phyloP scores from a whole-genome alignment of 2,329 filamentous ascomycete species.

The Alternaria burnsii region DNA sequence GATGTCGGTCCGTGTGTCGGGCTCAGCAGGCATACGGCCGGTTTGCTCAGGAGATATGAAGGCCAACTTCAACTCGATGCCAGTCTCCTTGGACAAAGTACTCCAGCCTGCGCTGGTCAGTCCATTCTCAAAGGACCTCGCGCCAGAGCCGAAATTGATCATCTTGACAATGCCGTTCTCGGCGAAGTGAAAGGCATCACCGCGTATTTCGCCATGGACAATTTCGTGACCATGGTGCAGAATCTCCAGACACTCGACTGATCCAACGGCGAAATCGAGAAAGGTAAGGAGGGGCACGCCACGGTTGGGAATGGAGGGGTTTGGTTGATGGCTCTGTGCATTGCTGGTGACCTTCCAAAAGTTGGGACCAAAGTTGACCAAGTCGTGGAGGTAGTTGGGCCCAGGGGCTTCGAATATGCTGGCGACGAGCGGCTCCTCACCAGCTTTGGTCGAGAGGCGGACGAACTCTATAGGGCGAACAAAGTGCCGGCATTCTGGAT shows the following conservation, averaged over 20 bases:
- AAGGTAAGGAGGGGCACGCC: conserved; percentile 78
- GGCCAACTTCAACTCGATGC: conserved; percentile 86
- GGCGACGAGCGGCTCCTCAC: conserved; percentile 78
- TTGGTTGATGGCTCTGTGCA: conserved; percentile 25
- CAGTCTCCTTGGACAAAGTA: conserved; percentile 79
- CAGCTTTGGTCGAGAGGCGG: conserved; percentile 71
- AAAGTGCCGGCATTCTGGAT: conserved; percentile 78
- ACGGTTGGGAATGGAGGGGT: conserved; percentile 49
- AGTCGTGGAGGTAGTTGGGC: conserved; percentile 72
- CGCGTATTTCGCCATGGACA: conserved; percentile 89
- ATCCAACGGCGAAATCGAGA: conserved; percentile 89
- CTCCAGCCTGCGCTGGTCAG: conserved; percentile 87
- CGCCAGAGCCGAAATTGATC: conserved; percentile 84
- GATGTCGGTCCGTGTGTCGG: conserved; percentile 86
- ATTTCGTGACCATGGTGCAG: conserved; percentile 88
- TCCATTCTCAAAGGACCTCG: conserved; percentile 89
- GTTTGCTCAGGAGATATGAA: conserved; percentile 97
- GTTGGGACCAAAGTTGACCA: conserved; percentile 79
- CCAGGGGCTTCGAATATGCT: conserved; percentile 84
- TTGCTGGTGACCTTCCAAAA: conserved; percentile 46
- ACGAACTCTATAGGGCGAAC: conserved; percentile 82
- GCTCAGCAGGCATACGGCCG: conserved; percentile 89
- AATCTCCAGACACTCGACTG: conserved; percentile 84
- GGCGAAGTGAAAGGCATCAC: conserved; percentile 90
- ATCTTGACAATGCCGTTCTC: conserved; percentile 78